Evolutionary conservation across 768 basidiomycete species (phyloP).

Genomic region (Coprinopsis marcescibilis): DNA sequence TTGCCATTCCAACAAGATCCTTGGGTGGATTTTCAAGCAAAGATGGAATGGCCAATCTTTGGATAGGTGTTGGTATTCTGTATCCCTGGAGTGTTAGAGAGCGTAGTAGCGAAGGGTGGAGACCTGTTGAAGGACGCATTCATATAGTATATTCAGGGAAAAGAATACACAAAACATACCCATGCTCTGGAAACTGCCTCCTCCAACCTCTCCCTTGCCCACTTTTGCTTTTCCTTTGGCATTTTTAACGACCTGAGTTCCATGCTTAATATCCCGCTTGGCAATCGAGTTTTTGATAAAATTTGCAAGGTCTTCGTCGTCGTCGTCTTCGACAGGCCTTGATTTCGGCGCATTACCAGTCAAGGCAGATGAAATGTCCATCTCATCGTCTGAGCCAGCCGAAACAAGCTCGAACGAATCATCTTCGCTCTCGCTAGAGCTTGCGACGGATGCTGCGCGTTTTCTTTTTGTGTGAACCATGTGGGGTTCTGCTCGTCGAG

Average conservation of each 20-base stretch:
- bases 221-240: slow-evolving; percentile 68
- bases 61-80: slow-evolving; percentile 93
- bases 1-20: slow-evolving; percentile 96
- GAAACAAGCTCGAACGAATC: neutral
- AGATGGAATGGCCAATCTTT: slow-evolving; percentile 82
- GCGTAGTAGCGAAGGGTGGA: slow-evolving; percentile 77
- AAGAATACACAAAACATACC: slow-evolving; percentile 42
- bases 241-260: slow-evolving; percentile 72
- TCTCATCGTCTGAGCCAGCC: slow-evolving; percentile 24
- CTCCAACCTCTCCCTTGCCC: slow-evolving; percentile 75
- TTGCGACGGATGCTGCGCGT: slow-evolving; percentile 7
- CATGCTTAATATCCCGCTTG: slow-evolving; percentile 68
- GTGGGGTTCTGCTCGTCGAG: neutral
- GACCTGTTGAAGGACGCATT: slow-evolving; percentile 44
- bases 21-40: slow-evolving; percentile 79
- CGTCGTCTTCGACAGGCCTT: slow-evolving; percentile 29
- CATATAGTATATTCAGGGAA: neutral
- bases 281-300: slow-evolving; percentile 66
- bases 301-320: slow-evolving; percentile 55
- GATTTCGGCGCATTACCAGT: slow-evolving; percentile 35
- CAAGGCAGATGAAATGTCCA: slow-evolving; percentile 51
- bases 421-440: slow-evolving; percentile 4
- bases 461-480: slow-evolving; percentile 13
- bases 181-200: slow-evolving; percentile 96
- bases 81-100: slow-evolving; percentile 90